Evolutionary conservation across 1,139 yeast genomes (phyloP), one percentile per base, ranked within the genome.

Genomic region (Zygosaccharomyces sapae): DNA sequence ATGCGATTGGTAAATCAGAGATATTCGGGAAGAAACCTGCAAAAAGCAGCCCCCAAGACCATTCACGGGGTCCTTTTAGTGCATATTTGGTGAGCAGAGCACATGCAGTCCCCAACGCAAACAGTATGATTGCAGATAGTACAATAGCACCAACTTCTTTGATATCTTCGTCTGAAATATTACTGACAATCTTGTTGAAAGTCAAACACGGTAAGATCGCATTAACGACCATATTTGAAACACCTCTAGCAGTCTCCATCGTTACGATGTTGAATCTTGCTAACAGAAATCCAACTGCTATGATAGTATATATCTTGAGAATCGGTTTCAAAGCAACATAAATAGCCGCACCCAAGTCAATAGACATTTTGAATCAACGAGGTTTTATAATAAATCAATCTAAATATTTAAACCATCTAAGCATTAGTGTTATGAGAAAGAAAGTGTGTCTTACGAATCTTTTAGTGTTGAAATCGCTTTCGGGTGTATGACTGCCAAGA

Each of bases 1-100:
- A 88, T 0, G 96, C 96, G 58, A 89, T 86, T 0, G 96, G 96
- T 51, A 89, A 72, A 68, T 89, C 96, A 7, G 92, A 80, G 42
- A 86, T 82, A 59, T 83, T 83, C n/a, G 89, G 86, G 56, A 87
- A 80, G 38, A 86, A 71, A 0, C 95, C 92, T n/a, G 87, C 89
- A 9, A 85, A 38, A 79, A 63, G 30, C 79, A 68, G 0, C 7
- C 96, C 96, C 45, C 96, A 95, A 40, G 77, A 69, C 95, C 95
- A 89, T 44, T 77, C 69, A 53, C 75, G 76, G 0, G 96, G 97
- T 1, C 70, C 75, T 0, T 79, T 79, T 0, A 78, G 68, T 2
- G 68, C 46, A 31, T 63, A 55, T 25, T 68, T 58, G 1, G 65
- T 58, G 1, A 65, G 16, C 3, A 57, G 20, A 0, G 71, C 62